Percentiles rank a stretch among this genome's conserved stretches.
phyloP scores from a whole-genome alignment of 2,329 filamentous ascomycete genomes.

The Exophiala dermatitidis region DNA sequence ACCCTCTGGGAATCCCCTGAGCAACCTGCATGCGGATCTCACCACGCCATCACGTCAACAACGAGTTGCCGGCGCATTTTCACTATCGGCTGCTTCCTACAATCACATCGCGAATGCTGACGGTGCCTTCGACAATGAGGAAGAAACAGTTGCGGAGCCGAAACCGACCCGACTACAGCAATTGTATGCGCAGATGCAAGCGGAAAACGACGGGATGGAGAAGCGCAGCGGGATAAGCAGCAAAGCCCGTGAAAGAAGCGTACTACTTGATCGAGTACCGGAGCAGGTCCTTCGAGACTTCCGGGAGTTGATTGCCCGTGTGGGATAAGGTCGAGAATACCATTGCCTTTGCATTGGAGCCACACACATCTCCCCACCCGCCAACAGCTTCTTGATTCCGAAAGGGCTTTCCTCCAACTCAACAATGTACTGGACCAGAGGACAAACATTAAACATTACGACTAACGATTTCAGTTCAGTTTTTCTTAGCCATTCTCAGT shows the following conservation, averaged over 20 bases:
- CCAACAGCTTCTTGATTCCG: not conserved
- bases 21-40: conserved; percentile 60
- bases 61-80: conserved; percentile 80
- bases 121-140: conserved; percentile 53
- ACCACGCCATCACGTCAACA: conserved; percentile 75
- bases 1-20: conserved; percentile 42
- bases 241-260: conserved; percentile 84
- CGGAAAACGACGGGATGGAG: conserved; percentile 53
- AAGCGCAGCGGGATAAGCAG: conserved; percentile 51
- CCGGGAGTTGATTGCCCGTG: conserved; percentile 77
- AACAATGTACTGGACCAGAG: not conserved
- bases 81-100: conserved; percentile 79
- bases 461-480: not conserved
- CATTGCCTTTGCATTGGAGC: not conserved
- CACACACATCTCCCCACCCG: not conserved
- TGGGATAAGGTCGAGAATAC: conserved; percentile 35
- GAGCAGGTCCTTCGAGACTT: conserved; percentile 87
- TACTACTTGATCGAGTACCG: conserved; percentile 92
- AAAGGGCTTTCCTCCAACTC: not conserved
- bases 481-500: not conserved
- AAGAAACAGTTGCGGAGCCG: conserved; percentile 27
- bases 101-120: conserved; percentile 72
- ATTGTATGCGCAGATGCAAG: conserved; percentile 70
- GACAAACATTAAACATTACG: not conserved
- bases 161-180: conserved; percentile 45